A percentile compares a stretch with the other conserved stretches of the same genome.
Conservation (phyloP, 116 monocot genomes). For the Phalaenopsis hybrid region DNA sequence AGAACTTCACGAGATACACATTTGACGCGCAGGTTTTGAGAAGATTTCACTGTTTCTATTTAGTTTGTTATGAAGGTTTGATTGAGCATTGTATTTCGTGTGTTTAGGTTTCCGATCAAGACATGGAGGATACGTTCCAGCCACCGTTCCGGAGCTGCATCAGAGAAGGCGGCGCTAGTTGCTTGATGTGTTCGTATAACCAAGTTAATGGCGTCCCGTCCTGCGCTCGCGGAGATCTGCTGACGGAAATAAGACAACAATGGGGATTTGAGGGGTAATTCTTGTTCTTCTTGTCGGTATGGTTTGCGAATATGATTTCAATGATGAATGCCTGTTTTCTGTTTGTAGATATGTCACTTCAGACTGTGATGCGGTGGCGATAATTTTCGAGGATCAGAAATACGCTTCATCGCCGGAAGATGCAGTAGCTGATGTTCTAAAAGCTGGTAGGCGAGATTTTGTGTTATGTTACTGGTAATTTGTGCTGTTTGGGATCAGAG, state of each 20-base stretch:
- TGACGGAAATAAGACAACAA: conserved; percentile 46
- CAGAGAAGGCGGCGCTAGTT: conserved; percentile 60
- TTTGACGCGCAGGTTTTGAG: conserved; percentile 65
- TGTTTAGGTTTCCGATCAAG: conserved; percentile 70
- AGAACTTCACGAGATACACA: conserved; percentile 52
- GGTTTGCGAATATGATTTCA: neutral
- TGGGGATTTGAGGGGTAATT: conserved; percentile 85
- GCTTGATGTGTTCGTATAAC: conserved; percentile 96
- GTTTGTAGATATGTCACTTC: conserved; percentile 71
- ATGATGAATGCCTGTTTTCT: neutral
- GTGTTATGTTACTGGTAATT: neutral
- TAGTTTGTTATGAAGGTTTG: neutral
- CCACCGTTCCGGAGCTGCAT: conserved; percentile 86
- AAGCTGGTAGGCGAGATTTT: conserved; percentile 45
- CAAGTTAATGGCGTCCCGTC: conserved; percentile 73
- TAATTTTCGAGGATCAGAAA: conserved; percentile 79
- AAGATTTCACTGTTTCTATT: neutral
- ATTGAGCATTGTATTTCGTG: neutral
- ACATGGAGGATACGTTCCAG: conserved; percentile 82
- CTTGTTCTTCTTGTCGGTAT: no score
- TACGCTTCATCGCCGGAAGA: conserved; percentile 63
- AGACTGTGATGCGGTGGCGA: conserved; percentile 94
- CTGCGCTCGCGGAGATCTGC: conserved; percentile 60
- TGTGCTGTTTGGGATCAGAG: neutral
- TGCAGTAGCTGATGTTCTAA: conserved; percentile 70